Evolutionary conservation across 75 land plant species (phyloP).

Genomic region (Pinus tabuliformis): DNA sequence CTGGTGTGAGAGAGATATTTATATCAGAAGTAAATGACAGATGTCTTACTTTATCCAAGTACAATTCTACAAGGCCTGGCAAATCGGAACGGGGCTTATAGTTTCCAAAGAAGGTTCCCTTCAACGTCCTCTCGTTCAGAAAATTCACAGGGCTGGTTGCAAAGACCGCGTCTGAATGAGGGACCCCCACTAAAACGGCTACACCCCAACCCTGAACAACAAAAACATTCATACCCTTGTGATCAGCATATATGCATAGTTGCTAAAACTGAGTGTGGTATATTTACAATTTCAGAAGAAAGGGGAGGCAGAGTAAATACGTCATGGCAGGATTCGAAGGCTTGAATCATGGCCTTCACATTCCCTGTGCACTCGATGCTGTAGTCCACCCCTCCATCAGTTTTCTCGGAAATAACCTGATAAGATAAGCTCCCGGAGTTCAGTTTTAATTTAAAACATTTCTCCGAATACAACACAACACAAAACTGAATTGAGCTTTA

Average conservation of each 20-base stretch:
- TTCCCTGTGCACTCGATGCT: no score
- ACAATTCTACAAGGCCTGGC: slow-evolving; percentile 45
- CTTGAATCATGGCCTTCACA: no score
- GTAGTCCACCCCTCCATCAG: slow-evolving; percentile 8
- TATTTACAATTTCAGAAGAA: background rate
- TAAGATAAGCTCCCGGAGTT: no score
- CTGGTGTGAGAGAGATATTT: background rate
- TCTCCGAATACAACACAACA: no score
- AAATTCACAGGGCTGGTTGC: slow-evolving; percentile 26
- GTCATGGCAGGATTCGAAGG: no score
- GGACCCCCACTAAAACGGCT: slow-evolving; percentile 44
- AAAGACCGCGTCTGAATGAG: slow-evolving; percentile 18
- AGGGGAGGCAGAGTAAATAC: background rate
- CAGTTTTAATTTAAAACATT: no score
- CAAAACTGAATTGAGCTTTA: no score
- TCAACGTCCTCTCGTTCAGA: slow-evolving; percentile 30
- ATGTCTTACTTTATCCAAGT: slow-evolving; percentile 40
- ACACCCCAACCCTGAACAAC: slow-evolving; percentile 29
- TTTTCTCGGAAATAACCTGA: slow-evolving; percentile 28
- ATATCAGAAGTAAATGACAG: no score
- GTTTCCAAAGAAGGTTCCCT: slow-evolving; percentile 54
- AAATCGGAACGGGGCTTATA: slow-evolving; percentile 45
- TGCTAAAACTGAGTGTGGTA: no score
- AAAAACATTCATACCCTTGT: no score
- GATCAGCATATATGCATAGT: background rate